Base-by-base conservation (phyloP, 768 basidiomycete genomes). In the Lactarius hatsudake region DNA sequence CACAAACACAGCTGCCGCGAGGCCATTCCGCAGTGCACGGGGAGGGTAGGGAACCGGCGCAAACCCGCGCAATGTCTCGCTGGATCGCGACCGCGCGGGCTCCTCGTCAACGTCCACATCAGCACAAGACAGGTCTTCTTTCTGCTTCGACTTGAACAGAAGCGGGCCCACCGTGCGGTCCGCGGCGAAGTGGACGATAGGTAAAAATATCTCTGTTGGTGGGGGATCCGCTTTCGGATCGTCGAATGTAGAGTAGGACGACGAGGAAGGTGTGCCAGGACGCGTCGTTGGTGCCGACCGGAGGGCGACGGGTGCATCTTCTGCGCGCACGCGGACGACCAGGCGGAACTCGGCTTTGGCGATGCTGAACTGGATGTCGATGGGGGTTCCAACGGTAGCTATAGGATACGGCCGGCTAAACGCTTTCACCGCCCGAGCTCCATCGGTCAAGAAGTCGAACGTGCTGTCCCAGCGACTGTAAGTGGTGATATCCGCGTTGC, bases 151-250 rank as follows among this genome's bases (percentile, higher is more conserved):
- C 42, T 38, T 38, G 48, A 60, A 54, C 17, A 71, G 60, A 54
- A 61, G 61, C 9, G 72, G 43, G 42, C 72, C 70, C 26, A 74
- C 71, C 36, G 77, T 74, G 56, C 23, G 65, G 26, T 80, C 77
- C 67, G 82, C 81, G 3, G 89, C 92, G 74, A 87, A 99, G 75
- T 99, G 97, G 23, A 96, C 88, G 59, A 94, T 81, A 5, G 97
- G 97, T 1, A 98, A 75, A 75, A 84, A 99, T 26, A 98, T 87
- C 81, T 97, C 97, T 23, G 94, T 98, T n/a, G 87, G 83, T 1
- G 64, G 65, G 2, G 85, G 77, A 34, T 74, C 75, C 20, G 80
- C 79, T 2, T 75, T 74, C 7, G 59, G 62, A 17, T 73, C 73
- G 18, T 69, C 69, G 1, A 66, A 61, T 0, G 69, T 77, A 10